Conservation (phyloP, 2,329 filamentous ascomycete genomes). For the Periconia digitata region DNA sequence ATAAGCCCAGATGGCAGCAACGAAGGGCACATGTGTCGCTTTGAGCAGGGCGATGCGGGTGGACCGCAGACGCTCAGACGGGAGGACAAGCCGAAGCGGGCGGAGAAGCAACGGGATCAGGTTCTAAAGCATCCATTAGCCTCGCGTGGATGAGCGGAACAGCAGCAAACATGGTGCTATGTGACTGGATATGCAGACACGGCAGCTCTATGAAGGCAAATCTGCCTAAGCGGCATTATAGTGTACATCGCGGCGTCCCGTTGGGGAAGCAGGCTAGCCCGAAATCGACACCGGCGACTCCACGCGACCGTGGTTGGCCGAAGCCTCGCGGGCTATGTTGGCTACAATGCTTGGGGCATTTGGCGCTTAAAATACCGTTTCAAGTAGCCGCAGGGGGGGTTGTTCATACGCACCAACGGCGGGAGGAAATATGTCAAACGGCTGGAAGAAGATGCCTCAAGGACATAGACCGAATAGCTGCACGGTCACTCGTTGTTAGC, state of each 20-base stretch:
- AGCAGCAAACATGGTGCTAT: not conserved
- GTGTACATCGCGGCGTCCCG: slow-evolving; percentile 18
- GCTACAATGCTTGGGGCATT: slow-evolving; percentile 20
- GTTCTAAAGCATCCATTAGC: slow-evolving; percentile 56
- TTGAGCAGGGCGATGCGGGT: slow-evolving; percentile 62
- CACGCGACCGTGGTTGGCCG: slow-evolving; percentile 20
- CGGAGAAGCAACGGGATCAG: slow-evolving; percentile 73
- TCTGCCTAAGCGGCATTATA: slow-evolving; percentile 30
- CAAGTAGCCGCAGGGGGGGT: slow-evolving; percentile 20
- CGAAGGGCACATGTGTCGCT: slow-evolving; percentile 66
- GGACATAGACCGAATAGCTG: slow-evolving; percentile 57
- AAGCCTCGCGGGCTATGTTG: slow-evolving; percentile 34
- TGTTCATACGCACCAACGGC: slow-evolving; percentile 45
- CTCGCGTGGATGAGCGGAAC: slow-evolving; percentile 16
- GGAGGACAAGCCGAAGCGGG: slow-evolving; percentile 69
- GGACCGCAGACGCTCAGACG: slow-evolving; percentile 64
- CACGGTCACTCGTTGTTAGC: too few species aligned
- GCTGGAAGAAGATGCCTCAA: slow-evolving; percentile 54
- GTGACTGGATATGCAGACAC: not conserved
- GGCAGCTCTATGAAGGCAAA: slow-evolving; percentile 8
- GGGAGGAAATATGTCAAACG: slow-evolving; percentile 52
- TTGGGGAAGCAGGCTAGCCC: not conserved
- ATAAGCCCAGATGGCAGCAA: slow-evolving; percentile 69
- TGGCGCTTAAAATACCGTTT: slow-evolving; percentile 38
- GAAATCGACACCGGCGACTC: slow-evolving; percentile 6